These are phyloP conservation scores for Quercus mongolica DNA, from an alignment of 306 rosid species.

Conservation along the genomic window DNA sequence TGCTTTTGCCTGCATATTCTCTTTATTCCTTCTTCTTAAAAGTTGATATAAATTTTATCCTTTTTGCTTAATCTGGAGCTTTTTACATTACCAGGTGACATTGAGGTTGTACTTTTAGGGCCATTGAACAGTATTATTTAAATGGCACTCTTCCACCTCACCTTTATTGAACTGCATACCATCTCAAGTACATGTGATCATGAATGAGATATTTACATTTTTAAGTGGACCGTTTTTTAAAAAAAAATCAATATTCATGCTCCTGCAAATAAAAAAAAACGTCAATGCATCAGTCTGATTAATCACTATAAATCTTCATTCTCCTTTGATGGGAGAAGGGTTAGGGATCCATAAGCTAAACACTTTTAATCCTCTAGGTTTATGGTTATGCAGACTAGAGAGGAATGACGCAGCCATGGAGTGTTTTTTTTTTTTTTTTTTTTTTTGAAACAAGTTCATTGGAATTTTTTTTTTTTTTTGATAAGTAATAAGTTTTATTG, in stretches of 20 bases:
- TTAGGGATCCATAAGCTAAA: no score
- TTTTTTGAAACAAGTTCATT: no score
- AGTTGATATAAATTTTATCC: not conserved
- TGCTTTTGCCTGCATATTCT: not conserved
- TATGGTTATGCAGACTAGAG: no score
- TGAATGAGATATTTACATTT: not conserved
- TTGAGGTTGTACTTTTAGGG: not conserved
- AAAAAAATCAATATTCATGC: not conserved
- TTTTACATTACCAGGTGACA: not conserved
- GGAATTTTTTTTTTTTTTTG: no score
- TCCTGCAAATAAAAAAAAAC: not conserved
- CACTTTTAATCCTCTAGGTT: no score
- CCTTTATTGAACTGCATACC: not conserved
- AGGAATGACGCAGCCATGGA: no score
- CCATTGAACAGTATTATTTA: not conserved
- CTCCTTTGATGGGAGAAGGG: no score
- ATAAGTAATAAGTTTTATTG: no score
- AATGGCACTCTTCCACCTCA: not conserved
- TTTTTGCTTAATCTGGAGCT: not conserved
- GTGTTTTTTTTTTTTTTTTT: no score
- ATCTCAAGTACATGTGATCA: not conserved
- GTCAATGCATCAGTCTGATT: constrained; percentile 1
- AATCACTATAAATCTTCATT: not conserved
- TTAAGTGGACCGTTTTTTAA: not conserved
- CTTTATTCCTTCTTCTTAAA: not conserved